These are phyloP conservation scores for Plectosphaerella sp. DNA, from an alignment of 2,329 filamentous ascomycete genomes.

Conservation along the genomic window DNA sequence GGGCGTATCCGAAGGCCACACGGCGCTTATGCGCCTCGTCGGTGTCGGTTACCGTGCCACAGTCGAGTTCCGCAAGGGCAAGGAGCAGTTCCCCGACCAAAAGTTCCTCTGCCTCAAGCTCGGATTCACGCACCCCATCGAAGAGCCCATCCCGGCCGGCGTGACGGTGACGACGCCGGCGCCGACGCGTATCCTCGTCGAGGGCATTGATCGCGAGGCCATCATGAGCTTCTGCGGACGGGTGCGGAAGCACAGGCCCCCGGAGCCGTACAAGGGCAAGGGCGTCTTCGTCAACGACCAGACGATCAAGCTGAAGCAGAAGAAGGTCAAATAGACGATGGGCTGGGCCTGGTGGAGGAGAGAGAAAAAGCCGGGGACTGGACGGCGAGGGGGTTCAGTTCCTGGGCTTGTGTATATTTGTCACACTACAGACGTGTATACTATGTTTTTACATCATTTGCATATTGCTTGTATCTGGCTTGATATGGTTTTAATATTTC, in stretches of 20 bases:
- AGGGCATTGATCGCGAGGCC: constrained; percentile 80
- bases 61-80: constrained; percentile 71
- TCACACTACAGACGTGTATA: constrained; percentile 8
- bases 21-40: constrained; percentile 84
- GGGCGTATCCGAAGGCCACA: constrained; percentile 94
- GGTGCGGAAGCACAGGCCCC: constrained; percentile 82
- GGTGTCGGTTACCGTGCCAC: constrained; percentile 93
- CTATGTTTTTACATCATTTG: constrained; percentile 6
- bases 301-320: constrained; percentile 96
- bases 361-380: neutral
- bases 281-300: constrained; percentile 97
- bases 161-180: constrained; percentile 85
- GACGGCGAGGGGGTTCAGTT: neutral
- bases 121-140: constrained; percentile 92
- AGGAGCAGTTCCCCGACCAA: constrained; percentile 74
- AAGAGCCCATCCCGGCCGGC: constrained; percentile 76
- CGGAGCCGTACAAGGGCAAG: constrained; percentile 99
- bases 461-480: neutral
- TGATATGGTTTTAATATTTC: neutral
- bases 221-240: constrained; percentile 89
- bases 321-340: constrained; percentile 78
- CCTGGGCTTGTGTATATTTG: constrained; percentile 10
- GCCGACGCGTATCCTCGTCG: constrained; percentile 84
- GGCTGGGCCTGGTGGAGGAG: neutral
- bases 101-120: constrained; percentile 91